phyloP scores from a whole-genome alignment of 2,329 filamentous ascomycete species.

The Talaromyces sp. region DNA sequence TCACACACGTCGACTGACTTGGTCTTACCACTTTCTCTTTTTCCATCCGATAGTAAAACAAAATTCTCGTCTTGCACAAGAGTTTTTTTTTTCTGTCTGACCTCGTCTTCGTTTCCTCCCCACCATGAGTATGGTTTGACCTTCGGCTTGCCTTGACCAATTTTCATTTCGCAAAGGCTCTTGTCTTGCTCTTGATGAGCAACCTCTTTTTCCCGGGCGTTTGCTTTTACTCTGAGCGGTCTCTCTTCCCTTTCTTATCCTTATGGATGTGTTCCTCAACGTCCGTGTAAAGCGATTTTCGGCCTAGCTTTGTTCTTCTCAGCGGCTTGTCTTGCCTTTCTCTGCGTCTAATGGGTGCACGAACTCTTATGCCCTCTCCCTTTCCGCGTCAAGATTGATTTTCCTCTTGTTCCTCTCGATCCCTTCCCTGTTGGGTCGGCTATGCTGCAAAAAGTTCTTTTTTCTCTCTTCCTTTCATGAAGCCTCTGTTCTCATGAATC shows the following conservation, averaged over 20 bases:
- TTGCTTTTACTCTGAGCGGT: conserved; percentile 37
- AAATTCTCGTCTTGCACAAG: background rate
- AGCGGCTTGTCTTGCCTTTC: conserved; percentile 14
- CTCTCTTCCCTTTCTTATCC: conserved; percentile 23
- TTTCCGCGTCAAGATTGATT: conserved; percentile 3
- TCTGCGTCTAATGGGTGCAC: conserved; percentile 34
- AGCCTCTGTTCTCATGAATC: conserved; percentile 27
- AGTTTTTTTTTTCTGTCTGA: conserved; percentile 13
- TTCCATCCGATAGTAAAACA: conserved; percentile 30
- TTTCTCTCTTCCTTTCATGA: conserved; percentile 12
- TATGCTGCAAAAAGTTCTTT: conserved; percentile 41
- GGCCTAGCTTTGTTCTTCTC: conserved; percentile 12
- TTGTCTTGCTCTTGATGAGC: conserved; percentile 40
- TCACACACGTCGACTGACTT: conserved; percentile 6
- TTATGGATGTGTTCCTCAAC: conserved; percentile 21
- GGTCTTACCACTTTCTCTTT: background rate
- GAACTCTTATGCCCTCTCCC: conserved; percentile 19
- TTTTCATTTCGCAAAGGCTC: conserved; percentile 26
- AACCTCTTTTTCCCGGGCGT: conserved; percentile 32
- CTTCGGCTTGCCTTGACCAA: conserved; percentile 33
- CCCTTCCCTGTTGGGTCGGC: conserved; percentile 38
- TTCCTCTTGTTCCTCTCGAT: conserved; percentile 19
- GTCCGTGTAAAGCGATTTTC: conserved; percentile 13
- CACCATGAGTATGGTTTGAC: conserved; percentile 37
- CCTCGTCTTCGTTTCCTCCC: conserved; percentile 34